Percentiles rank a stretch among this genome's conserved stretches.
Evolutionary conservation across 2,329 filamentous ascomycete species (phyloP).

Genomic region (Paecilomyces sp.): DNA sequence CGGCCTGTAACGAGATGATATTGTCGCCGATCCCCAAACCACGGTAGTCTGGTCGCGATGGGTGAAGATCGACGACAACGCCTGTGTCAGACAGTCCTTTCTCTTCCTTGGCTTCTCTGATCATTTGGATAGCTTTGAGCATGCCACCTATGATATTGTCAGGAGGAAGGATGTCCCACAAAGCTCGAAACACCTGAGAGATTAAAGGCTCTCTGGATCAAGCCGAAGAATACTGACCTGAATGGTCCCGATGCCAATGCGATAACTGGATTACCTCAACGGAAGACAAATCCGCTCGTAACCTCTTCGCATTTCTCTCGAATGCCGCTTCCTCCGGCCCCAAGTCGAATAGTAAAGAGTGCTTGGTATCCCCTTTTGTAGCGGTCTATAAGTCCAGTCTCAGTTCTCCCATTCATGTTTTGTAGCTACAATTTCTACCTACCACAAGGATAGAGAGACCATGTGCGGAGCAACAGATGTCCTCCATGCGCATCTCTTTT

Average conservation of each 20-base stretch:
- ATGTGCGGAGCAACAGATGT: conserved; percentile 49
- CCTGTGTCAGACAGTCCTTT: conserved; percentile 11
- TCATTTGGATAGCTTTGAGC: conserved; percentile 41
- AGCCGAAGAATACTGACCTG: conserved; percentile 24
- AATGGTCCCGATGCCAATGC: conserved; percentile 52
- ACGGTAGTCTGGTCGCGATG: conserved; percentile 44
- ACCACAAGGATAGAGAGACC: conserved; percentile 48
- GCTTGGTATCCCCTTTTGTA: conserved; percentile 36
- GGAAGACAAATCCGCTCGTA: conserved; percentile 34
- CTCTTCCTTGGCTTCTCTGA: conserved; percentile 34
- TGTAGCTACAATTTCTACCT: conserved; percentile 9
- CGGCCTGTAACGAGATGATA: conserved; percentile 45
- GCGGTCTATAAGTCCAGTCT: conserved; percentile 34
- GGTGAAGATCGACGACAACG: conserved; percentile 46
- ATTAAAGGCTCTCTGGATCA: background rate
- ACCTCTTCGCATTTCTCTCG: conserved; percentile 42
- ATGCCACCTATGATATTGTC: conserved; percentile 36
- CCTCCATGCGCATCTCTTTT: conserved; percentile 43
- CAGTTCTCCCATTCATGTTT: background rate
- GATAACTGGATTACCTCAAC: conserved; percentile 46
- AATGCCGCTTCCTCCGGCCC: conserved; percentile 47
- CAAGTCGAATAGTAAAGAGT: conserved; percentile 47
- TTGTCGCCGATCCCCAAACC: conserved; percentile 37
- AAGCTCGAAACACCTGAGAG: background rate
- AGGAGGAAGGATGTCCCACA: background rate